These are phyloP conservation scores for Boletus insuetus DNA, from an alignment of 768 basidiomycete genomes.

Conservation along the genomic window DNA sequence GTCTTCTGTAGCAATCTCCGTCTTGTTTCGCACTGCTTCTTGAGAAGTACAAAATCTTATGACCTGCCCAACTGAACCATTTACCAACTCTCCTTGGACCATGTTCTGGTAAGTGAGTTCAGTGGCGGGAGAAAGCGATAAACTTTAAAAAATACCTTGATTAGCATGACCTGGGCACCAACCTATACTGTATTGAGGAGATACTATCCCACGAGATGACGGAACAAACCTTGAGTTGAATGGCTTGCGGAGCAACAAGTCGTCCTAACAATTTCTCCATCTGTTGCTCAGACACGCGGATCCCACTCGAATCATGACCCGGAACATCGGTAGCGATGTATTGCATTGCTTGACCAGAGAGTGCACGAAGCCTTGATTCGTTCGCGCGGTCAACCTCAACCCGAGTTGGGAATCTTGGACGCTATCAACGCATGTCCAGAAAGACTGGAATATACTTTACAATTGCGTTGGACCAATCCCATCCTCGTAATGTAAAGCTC, in stretches of 20 bases:
- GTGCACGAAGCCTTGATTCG: conserved; percentile 41
- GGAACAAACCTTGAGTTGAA: conserved; percentile 48
- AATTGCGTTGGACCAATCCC: conserved; percentile 81
- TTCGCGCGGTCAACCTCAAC: conserved; percentile 75
- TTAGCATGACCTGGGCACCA: conserved; percentile 84
- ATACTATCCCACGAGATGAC: not conserved
- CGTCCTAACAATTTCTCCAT: conserved; percentile 50
- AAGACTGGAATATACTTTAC: conserved; percentile 34
- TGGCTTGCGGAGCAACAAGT: conserved; percentile 52
- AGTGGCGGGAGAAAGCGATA: not conserved
- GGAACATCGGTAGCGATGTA: conserved; percentile 47
- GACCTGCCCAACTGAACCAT: conserved; percentile 65
- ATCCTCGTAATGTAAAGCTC: conserved; percentile 61
- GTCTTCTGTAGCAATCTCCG: conserved; percentile 38
- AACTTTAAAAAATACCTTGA: conserved; percentile 47
- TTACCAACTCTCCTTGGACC: conserved; percentile 64
- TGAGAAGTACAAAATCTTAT: conserved; percentile 41
- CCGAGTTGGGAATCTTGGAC: conserved; percentile 62
- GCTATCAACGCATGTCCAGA: not conserved
- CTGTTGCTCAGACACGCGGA: conserved; percentile 32
- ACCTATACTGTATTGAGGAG: conserved; percentile 39
- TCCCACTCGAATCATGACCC: conserved; percentile 44
- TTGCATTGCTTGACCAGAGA: conserved; percentile 36
- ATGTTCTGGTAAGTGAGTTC: conserved; percentile 48
- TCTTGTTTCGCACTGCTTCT: conserved; percentile 40